These are phyloP conservation scores for Melanopsichium pennsylvanicum DNA, from an alignment of 1,284 basidiomycete genomes.

Conservation along the genomic window DNA sequence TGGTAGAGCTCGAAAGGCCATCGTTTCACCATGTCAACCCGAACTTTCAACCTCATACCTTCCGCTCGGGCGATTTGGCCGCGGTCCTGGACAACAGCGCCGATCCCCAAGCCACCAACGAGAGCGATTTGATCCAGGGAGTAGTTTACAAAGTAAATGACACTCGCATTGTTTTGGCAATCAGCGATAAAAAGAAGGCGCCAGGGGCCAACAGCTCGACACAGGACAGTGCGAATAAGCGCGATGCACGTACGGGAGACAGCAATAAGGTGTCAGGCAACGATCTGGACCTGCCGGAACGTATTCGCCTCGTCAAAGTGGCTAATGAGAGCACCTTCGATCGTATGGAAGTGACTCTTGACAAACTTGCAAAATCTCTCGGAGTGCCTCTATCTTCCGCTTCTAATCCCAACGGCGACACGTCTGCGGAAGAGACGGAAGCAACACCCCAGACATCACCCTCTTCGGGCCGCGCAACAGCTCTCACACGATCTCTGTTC, in stretches of 20 bases:
- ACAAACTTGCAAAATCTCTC: conserved; percentile 31
- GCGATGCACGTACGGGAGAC: conserved; percentile 26
- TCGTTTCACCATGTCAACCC: conserved; percentile 78
- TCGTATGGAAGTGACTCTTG: conserved; percentile 67
- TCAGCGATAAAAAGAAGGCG: conserved; percentile 23
- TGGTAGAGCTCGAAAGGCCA: conserved; percentile 85
- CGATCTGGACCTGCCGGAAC: conserved; percentile 80
- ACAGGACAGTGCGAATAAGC: conserved; percentile 17
- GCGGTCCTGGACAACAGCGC: conserved; percentile 76
- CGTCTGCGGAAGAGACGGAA: conserved; percentile 29
- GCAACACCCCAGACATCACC: conserved; percentile 2
- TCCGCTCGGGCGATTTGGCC: conserved; percentile 84
- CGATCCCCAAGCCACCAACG: conserved; percentile 28
- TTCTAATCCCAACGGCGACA: conserved; percentile 10
- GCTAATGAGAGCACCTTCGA: conserved; percentile 92
- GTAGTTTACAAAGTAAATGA: conserved; percentile 41
- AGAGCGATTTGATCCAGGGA: conserved; percentile 24
- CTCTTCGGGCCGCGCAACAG: conserved; percentile 26
- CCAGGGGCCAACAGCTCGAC: background rate
- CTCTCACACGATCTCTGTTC: conserved; percentile 50
- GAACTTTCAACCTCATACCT: conserved; percentile 81
- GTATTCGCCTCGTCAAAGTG: conserved; percentile 84
- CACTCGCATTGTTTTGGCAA: conserved; percentile 24
- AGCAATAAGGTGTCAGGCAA: conserved; percentile 70
- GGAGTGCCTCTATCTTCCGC: conserved; percentile 17